phyloP scores from a whole-genome alignment of 176 grass and related monocot species.

The Miscanthus lutarioriparius region DNA sequence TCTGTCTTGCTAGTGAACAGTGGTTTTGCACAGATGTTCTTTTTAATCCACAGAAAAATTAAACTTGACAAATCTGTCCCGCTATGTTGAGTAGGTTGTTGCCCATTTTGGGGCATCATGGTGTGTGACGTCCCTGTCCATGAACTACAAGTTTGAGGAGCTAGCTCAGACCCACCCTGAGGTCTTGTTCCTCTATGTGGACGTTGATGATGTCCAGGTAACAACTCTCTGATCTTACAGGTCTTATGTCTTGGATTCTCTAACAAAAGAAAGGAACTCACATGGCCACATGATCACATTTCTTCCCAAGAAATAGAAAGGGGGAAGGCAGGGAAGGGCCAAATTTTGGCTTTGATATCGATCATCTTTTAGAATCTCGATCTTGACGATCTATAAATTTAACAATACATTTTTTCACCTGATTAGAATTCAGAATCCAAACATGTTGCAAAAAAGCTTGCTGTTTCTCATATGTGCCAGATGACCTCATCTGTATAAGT shows the following conservation, averaged over 20 bases:
- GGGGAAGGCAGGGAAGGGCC: neutral
- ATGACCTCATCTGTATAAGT: neutral
- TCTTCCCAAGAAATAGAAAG: neutral
- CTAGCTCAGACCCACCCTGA: constrained; percentile 71
- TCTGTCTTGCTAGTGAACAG: neutral
- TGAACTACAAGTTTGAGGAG: constrained; percentile 94
- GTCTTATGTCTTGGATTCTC: neutral
- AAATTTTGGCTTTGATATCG: neutral
- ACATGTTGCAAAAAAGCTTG: neutral
- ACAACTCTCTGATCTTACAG: neutral
- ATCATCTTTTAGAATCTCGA: neutral
- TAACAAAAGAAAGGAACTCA: neutral
- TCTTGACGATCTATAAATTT: neutral
- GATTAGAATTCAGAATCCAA: neutral
- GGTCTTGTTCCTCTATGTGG: constrained; percentile 70
- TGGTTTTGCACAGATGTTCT: neutral
- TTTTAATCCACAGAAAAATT: neutral
- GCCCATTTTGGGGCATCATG: constrained; percentile 90
- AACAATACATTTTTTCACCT: neutral
- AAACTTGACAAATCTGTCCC: neutral
- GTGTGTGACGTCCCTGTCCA: constrained; percentile 90
- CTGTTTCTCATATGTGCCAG: neutral
- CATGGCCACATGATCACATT: neutral
- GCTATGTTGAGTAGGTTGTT: constrained; percentile 49
- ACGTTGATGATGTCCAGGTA: constrained; percentile 95